These are phyloP conservation scores for Neonectria coccinea DNA, from an alignment of 2,329 filamentous ascomycete species.

Conservation along the genomic window DNA sequence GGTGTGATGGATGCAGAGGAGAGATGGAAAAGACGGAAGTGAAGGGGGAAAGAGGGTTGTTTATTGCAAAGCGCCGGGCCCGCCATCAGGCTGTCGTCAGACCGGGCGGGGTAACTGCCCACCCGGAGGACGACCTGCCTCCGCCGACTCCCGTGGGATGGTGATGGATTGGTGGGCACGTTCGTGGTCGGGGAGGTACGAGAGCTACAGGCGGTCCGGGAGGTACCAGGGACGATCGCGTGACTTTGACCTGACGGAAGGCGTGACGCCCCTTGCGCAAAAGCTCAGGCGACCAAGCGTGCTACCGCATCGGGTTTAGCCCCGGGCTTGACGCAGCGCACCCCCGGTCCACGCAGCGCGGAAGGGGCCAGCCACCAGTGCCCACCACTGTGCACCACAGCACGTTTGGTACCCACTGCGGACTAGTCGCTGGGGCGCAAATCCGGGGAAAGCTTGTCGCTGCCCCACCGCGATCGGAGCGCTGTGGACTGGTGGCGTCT, in stretches of 20 bases:
- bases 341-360: slow-evolving; percentile 18
- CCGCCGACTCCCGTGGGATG: slow-evolving; percentile 35
- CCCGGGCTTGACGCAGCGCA: slow-evolving; percentile 22
- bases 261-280: slow-evolving; percentile 44
- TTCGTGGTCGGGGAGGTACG: slow-evolving; percentile 16
- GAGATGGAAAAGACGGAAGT: slow-evolving; percentile 30
- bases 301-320: slow-evolving; percentile 43
- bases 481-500: slow-evolving; percentile 35
- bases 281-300: slow-evolving; percentile 45
- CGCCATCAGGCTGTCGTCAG: slow-evolving; percentile 53
- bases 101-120: slow-evolving; percentile 58
- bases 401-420: slow-evolving; percentile 39
- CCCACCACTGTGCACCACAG: slow-evolving; percentile 13
- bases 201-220: slow-evolving; percentile 21
- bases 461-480: slow-evolving; percentile 45
- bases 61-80: slow-evolving; percentile 47
- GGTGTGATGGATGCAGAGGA: slow-evolving; percentile 45
- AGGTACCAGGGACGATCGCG: slow-evolving; percentile 43
- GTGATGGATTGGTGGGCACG: slow-evolving; percentile 15
- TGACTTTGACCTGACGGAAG: slow-evolving; percentile 49
- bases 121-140: slow-evolving; percentile 32
- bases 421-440: slow-evolving; percentile 42
- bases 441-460: slow-evolving; percentile 52
- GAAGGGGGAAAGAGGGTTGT: slow-evolving; percentile 48
- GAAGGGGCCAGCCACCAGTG: slow-evolving; percentile 13